phyloP scores from a whole-genome alignment of 202 grass and related monocot species.

The Schoenoplectus tabernaemontani region DNA sequence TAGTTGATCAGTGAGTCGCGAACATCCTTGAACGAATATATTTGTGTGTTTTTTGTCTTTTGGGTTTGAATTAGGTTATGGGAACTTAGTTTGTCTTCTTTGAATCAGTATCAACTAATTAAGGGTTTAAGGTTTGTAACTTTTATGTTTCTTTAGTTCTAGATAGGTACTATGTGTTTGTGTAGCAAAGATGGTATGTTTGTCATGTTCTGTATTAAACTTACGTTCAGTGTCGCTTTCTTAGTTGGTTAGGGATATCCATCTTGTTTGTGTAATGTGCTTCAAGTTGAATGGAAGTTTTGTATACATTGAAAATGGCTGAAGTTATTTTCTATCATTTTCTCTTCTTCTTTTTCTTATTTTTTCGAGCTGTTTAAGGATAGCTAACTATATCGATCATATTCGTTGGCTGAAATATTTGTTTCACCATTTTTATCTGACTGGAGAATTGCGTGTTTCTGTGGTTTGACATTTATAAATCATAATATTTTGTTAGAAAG shows the following conservation, averaged over 20 bases:
- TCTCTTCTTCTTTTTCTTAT: neutral
- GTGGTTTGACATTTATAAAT: neutral
- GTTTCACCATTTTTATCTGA: neutral
- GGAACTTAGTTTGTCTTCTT: neutral
- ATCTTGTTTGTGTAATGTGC: neutral
- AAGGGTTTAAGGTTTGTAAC: neutral
- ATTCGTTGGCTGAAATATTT: neutral
- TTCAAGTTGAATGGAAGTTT: neutral
- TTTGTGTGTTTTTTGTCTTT: neutral
- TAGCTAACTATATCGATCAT: neutral
- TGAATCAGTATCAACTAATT: neutral
- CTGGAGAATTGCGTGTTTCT: neutral
- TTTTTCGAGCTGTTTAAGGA: neutral
- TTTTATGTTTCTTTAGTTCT: neutral
- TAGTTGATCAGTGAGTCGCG: neutral
- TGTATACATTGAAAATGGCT: neutral
- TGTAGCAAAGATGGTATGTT: neutral
- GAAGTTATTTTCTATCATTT: neutral
- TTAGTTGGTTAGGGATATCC: neutral
- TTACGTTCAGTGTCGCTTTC: neutral
- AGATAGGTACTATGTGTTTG: neutral
- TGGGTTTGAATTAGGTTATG: neutral
- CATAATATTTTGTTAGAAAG: neutral
- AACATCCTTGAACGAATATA: no score
- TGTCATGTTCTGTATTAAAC: neutral